These are phyloP conservation scores for Euphorbia celastroides DNA, from an alignment of 441 rosid species.

Conservation along the genomic window DNA sequence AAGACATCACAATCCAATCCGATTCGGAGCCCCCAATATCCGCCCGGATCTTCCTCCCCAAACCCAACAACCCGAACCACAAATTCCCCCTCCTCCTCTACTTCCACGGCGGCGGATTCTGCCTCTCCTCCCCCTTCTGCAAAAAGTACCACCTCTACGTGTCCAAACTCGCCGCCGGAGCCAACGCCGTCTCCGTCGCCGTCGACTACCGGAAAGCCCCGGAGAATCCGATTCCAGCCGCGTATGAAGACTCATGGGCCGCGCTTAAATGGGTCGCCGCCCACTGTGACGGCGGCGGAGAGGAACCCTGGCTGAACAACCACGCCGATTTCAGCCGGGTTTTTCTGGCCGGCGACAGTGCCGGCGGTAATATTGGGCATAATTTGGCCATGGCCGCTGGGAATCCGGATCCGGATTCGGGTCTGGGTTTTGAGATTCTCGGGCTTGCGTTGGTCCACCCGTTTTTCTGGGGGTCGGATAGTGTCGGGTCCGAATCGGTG, in stretches of 20 bases:
- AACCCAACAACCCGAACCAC: conserved; percentile 8
- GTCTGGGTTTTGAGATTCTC: conserved; percentile 20
- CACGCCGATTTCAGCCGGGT: conserved; percentile 19
- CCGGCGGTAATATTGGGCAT: conserved; percentile 22
- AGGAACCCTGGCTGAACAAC: conserved; percentile 18
- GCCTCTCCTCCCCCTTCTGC: conserved; percentile 26
- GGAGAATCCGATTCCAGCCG: conserved; percentile 33
- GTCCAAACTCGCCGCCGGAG: conserved; percentile 27
- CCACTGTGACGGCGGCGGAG: conserved; percentile 6
- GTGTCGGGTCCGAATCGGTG: conserved; percentile 24
- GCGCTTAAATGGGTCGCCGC: conserved; percentile 33
- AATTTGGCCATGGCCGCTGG: conserved; percentile 21
- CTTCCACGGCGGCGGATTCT: conserved; percentile 49
- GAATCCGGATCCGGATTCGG: conserved; percentile 20
- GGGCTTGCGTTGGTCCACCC: conserved; percentile 54
- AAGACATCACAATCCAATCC: conserved; percentile 27
- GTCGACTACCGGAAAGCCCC: conserved; percentile 41
- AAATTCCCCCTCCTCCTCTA: conserved; percentile 35
- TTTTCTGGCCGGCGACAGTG: conserved; percentile 21
- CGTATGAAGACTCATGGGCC: conserved; percentile 40
- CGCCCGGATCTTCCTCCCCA: conserved; percentile 42
- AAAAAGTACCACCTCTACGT: conserved; percentile 19
- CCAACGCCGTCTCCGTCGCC: conserved; percentile 34
- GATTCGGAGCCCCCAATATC: conserved; percentile 26
- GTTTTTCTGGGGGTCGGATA: conserved; percentile 31